Conservation (phyloP, 371 early-diverging fungal genomes). For the Mucor lusitanicus region DNA sequence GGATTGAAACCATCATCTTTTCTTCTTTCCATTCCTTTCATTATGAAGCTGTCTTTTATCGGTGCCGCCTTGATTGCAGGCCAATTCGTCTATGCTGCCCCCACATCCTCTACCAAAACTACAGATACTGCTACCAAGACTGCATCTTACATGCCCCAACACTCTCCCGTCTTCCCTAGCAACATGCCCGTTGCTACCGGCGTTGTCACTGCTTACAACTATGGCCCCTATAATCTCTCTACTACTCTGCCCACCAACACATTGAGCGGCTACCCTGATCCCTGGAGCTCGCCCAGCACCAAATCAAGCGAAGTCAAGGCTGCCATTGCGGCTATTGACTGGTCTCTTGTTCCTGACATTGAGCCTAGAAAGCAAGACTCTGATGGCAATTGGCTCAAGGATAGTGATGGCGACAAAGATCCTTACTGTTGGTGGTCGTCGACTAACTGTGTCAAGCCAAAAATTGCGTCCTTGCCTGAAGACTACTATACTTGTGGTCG, state of each 20-base stretch:
- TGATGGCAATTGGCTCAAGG: constrained; percentile 17
- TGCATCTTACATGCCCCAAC: constrained; percentile 10
- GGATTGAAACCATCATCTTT: neutral
- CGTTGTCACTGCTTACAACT: constrained; percentile 12
- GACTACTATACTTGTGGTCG: constrained; percentile 24
- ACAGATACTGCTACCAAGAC: neutral
- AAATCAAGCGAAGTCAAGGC: constrained; percentile 34
- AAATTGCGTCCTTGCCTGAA: constrained; percentile 21
- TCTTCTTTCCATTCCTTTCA: constrained; percentile 4
- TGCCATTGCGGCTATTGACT: constrained; percentile 39
- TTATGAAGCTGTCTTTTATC: constrained; percentile 12
- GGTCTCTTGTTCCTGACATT: constrained; percentile 41
- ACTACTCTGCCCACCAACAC: neutral
- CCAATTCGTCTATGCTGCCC: constrained; percentile 7
- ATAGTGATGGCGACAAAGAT: constrained; percentile 24
- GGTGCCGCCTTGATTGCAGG: constrained; percentile 5
- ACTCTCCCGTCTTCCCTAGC: constrained; percentile 38
- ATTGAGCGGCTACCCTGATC: constrained; percentile 33
- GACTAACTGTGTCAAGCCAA: constrained; percentile 26
- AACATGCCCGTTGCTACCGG: constrained; percentile 15
- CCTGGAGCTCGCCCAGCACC: constrained; percentile 34
- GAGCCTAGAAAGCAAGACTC: constrained; percentile 21
- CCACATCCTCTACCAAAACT: neutral
- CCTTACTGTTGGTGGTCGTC: constrained; percentile 34
- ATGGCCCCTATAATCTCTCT: constrained; percentile 13